Evolutionary conservation across 1,284 basidiomycete species (phyloP).

Genomic region (Lentinus polychrous): DNA sequence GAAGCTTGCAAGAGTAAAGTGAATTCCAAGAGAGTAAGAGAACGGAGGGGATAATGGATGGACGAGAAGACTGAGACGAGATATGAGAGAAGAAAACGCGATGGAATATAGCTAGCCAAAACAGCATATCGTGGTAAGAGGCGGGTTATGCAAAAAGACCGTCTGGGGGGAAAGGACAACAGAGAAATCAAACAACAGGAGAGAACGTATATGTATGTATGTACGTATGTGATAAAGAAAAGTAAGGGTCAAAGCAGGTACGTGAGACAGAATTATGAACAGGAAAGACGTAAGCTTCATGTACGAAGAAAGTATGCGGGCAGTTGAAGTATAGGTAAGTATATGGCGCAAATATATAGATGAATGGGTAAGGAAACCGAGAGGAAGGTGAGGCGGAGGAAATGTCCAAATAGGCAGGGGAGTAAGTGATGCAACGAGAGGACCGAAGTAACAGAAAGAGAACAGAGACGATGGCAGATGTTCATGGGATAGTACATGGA

Average conservation of each 20-base stretch:
- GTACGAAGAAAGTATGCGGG: constrained; percentile 3
- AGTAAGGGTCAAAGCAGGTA: background rate
- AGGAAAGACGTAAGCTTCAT: constrained; percentile 3
- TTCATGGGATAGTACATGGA: constrained; percentile 18
- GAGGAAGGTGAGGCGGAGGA: constrained; percentile 6
- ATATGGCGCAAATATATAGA: constrained; percentile 14
- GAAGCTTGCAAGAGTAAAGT: no score
- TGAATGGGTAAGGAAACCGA: constrained; percentile 12
- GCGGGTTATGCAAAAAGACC: constrained; percentile 10
- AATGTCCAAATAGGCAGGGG: background rate
- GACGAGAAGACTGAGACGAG: no score
- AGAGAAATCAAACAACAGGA: background rate
- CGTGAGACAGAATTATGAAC: background rate
- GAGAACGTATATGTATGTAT: background rate
- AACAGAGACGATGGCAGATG: constrained; percentile 6
- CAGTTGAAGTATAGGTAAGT: constrained; percentile 5
- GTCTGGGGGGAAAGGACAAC: constrained; percentile 5
- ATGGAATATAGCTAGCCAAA: constrained; percentile 10
- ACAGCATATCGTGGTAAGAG: constrained; percentile 11
- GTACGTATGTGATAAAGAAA: background rate
- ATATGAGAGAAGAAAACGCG: no score
- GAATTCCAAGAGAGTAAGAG: no score
- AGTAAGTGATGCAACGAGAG: background rate
- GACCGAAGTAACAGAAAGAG: background rate
- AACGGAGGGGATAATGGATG: no score